Evolutionary conservation across 441 rosid species (phyloP).

Genomic region (Dalechampia spathulata): DNA sequence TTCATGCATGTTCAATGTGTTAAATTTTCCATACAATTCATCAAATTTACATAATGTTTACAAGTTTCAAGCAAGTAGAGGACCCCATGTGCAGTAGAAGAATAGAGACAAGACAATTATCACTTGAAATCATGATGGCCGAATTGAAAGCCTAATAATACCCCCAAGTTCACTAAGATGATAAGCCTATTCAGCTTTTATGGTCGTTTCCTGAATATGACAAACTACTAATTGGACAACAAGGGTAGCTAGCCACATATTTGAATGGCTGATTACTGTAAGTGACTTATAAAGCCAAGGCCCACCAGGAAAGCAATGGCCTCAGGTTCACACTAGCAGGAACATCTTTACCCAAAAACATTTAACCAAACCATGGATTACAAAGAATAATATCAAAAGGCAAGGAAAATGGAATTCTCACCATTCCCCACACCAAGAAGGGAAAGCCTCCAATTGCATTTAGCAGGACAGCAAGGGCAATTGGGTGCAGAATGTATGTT

Average conservation of each 20-base stretch:
- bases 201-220: conserved; percentile 4
- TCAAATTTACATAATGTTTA: too few relatives aligned
- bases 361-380: too few relatives aligned
- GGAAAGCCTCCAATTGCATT: conserved; percentile 68
- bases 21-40: too few relatives aligned
- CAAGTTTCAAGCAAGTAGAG: conserved; percentile 5
- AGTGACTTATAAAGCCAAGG: conserved; percentile 9
- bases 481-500: conserved; percentile 66
- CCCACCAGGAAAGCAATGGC: conserved; percentile 22
- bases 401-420: conserved; percentile 19
- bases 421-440: conserved; percentile 90
- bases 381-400: too few relatives aligned
- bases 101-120: too few relatives aligned
- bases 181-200: conserved; percentile 11
- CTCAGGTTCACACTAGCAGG: background rate
- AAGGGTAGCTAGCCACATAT: too few relatives aligned
- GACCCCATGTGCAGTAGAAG: too few relatives aligned
- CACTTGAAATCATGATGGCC: too few relatives aligned
- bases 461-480: conserved; percentile 48
- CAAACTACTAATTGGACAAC: conserved; percentile 1
- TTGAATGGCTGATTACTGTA: background rate
- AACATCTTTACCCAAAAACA: background rate
- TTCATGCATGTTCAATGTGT: too few relatives aligned
- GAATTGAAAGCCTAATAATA: background rate
- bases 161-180: background rate